Evolutionary conservation across 306 rosid genomes (phyloP), one percentile per base, ranked within the genome.

Genomic region (Malus fusca): DNA sequence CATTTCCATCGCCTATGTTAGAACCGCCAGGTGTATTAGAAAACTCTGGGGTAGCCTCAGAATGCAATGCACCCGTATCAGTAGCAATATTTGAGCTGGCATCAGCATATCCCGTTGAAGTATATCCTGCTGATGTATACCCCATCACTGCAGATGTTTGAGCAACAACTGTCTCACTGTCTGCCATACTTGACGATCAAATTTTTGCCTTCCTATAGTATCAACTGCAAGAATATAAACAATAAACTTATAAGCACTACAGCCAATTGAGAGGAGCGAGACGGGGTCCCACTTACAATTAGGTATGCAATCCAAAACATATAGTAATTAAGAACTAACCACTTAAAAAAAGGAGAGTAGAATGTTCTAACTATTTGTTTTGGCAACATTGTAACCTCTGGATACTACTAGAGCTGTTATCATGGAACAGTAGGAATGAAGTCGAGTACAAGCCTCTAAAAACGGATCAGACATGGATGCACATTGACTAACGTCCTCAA

Each of bases 81-180:
- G 82, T 84, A 81, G 22, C 74, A 35, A 85, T 73, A 75, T 83
- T 75, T 8, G 81, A 52, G 26, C 64, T 74, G 25, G 82, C 68
- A 68, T 90, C 96, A 12, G 83, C 84, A 71, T 80, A 82, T 76
- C 85, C 97, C 31, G 83, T 64, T 11, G 90, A 51, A 69, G 81
- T 79, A 77, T 84, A 88, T 4, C 78, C 78, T 43, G 75, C 76
- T 26, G 88, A 52, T 17, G 73, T 25, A 75, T 76, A 82, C 44
- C 79, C 84, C 82, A 80, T 82, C 58, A 79, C 84, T 25, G 78
- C 81, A 80, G 93, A 75, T 69, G 87, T 62, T 81, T 92, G 90
- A 11, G 93, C 82, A 74, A 79, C 84, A 44, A 85, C 88, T 26
- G 91, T 63, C 83, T 95, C 97, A 26, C 89, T 90, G 72, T 90